These are phyloP conservation scores for Epichloe uncinata DNA, from an alignment of 2,329 filamentous ascomycete genomes.

Conservation along the genomic window DNA sequence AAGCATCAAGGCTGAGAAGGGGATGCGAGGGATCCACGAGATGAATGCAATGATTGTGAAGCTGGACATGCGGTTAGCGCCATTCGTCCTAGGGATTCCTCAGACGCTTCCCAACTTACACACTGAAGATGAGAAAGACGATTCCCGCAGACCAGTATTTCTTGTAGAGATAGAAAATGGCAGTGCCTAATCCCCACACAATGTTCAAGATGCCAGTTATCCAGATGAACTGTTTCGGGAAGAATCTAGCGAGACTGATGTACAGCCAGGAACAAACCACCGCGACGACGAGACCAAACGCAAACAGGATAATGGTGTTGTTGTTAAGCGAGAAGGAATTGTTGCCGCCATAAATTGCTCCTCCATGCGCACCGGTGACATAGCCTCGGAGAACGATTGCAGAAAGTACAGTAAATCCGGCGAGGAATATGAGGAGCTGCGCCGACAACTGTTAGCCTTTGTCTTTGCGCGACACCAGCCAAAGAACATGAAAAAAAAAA, in stretches of 20 bases:
- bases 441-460: background rate
- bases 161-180: slow-evolving; percentile 69
- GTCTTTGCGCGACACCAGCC: background rate
- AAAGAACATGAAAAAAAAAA: too few species aligned
- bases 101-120: background rate
- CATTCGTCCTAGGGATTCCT: background rate
- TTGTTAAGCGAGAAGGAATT: slow-evolving; percentile 60
- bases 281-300: slow-evolving; percentile 61
- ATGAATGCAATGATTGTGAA: slow-evolving; percentile 41
- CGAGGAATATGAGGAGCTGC: slow-evolving; percentile 55
- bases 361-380: slow-evolving; percentile 45
- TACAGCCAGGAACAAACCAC: slow-evolving; percentile 66
- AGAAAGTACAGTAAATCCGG: slow-evolving; percentile 65
- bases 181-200: slow-evolving; percentile 68
- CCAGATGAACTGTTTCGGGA: slow-evolving; percentile 89
- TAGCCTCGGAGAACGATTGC: slow-evolving; percentile 67
- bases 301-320: slow-evolving; percentile 77
- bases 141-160: slow-evolving; percentile 76
- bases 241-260: slow-evolving; percentile 59
- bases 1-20: slow-evolving; percentile 83
- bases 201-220: slow-evolving; percentile 83
- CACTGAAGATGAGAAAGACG: slow-evolving; percentile 63
- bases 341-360: slow-evolving; percentile 56
- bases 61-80: background rate
- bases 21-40: slow-evolving; percentile 80